These are phyloP conservation scores for Exophiala mesophila DNA, from an alignment of 2,329 filamentous ascomycete genomes.

Conservation along the genomic window DNA sequence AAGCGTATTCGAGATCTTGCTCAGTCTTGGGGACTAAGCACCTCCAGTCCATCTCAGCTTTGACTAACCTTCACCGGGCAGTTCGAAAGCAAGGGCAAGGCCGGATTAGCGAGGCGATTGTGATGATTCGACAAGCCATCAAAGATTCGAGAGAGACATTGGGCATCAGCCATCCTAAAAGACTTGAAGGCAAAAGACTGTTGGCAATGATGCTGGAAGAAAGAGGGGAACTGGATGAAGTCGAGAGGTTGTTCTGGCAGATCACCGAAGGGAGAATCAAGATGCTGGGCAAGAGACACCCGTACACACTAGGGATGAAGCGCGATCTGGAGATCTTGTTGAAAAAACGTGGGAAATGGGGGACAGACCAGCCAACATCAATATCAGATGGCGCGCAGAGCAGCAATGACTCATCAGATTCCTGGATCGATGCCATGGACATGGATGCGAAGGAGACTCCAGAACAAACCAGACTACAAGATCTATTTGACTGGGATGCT, in stretches of 20 bases:
- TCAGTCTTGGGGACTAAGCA: constrained; percentile 14
- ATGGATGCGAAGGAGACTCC: constrained; percentile 3
- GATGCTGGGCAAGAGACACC: constrained; percentile 22
- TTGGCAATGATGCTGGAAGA: constrained; percentile 15
- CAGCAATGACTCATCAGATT: background rate
- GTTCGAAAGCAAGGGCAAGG: constrained; percentile 18
- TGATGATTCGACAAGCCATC: constrained; percentile 15
- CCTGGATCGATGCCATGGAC: constrained; percentile 1
- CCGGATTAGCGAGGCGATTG: constrained; percentile 20
- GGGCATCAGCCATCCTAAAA: constrained; percentile 21
- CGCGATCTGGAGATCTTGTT: constrained; percentile 14
- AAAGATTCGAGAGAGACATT: constrained; percentile 19
- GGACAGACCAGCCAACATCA: background rate
- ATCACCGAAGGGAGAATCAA: constrained; percentile 22
- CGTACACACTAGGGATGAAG: constrained; percentile 18
- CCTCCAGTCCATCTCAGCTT: constrained; percentile 21
- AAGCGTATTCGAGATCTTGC: constrained; percentile 18
- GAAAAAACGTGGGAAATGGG: constrained; percentile 15
- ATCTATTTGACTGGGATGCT: constrained; percentile 20
- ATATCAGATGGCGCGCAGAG: background rate
- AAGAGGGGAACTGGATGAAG: constrained; percentile 4
- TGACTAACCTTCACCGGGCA: constrained; percentile 17
- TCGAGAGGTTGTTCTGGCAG: constrained; percentile 20
- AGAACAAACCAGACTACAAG: constrained; percentile 15
- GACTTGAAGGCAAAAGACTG: constrained; percentile 18